phyloP scores from a whole-genome alignment of 371 early-diverging fungal genomes.

The Mortierella sp. region DNA sequence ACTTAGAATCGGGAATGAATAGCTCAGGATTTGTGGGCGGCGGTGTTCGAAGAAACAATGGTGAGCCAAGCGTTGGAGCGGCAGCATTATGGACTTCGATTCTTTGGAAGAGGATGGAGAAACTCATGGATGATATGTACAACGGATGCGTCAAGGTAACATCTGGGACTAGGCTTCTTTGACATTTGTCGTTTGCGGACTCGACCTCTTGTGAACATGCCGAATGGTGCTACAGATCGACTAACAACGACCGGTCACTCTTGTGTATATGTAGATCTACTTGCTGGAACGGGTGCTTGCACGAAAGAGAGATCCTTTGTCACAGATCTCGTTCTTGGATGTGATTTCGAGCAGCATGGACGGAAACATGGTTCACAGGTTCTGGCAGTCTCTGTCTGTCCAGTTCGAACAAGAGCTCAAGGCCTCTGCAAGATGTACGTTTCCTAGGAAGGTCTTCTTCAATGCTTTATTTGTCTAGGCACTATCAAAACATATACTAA shows the following conservation, averaged over 20 bases:
- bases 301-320: constrained; percentile 76
- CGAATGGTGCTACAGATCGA: background rate
- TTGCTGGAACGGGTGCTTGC: constrained; percentile 79
- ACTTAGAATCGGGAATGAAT: constrained; percentile 39
- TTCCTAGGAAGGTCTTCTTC: background rate
- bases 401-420: constrained; percentile 64
- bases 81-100: constrained; percentile 64
- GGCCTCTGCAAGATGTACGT: constrained; percentile 45
- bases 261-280: constrained; percentile 65
- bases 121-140: constrained; percentile 79
- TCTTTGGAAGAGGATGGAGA: constrained; percentile 81
- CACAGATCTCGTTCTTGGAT: constrained; percentile 77
- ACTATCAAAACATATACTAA: background rate
- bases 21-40: constrained; percentile 48
- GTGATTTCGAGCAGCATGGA: constrained; percentile 58
- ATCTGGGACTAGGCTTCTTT: background rate
- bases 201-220: too few relatives aligned
- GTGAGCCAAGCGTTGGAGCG: constrained; percentile 66
- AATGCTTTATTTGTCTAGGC: background rate
- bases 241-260: background rate
- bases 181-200: background rate
- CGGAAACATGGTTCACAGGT: constrained; percentile 61
- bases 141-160: constrained; percentile 75
- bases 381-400: constrained; percentile 62
- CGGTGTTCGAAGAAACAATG: constrained; percentile 66